Conservation (phyloP, 176 grass and related monocot genomes). For the Musa troglodytarum region DNA sequence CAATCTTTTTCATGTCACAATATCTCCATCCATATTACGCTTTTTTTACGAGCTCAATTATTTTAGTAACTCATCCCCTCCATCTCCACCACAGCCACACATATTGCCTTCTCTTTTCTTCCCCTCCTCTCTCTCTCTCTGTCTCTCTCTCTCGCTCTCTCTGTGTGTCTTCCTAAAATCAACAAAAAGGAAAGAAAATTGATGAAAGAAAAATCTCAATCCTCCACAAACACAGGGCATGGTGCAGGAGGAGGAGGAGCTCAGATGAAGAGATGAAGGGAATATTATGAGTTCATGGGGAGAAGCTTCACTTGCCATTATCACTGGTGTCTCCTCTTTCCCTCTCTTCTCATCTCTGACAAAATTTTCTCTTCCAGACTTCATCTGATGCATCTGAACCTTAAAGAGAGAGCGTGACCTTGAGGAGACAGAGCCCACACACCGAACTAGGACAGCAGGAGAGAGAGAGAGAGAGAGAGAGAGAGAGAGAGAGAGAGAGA, state of each 20-base stretch:
- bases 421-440: neutral
- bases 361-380: neutral
- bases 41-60: constrained; percentile 3
- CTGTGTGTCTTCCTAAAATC: neutral
- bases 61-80: constrained; percentile 19
- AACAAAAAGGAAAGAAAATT: neutral
- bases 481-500: no score
- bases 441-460: neutral
- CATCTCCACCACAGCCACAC: constrained; percentile 38
- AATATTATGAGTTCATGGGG: neutral
- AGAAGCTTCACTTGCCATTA: neutral
- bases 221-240: neutral
- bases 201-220: neutral
- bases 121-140: neutral
- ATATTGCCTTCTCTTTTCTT: constrained; percentile 31
- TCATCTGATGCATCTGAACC: neutral
- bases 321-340: neutral
- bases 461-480: neutral
- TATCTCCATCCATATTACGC: neutral
- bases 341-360: neutral
- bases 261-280: neutral
- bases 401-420: constrained; percentile 2
- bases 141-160: neutral
- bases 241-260: neutral
- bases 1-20: no score